Conservation (phyloP, 495 filamentous ascomycete genomes). For the Trichoderma reesei region DNA sequence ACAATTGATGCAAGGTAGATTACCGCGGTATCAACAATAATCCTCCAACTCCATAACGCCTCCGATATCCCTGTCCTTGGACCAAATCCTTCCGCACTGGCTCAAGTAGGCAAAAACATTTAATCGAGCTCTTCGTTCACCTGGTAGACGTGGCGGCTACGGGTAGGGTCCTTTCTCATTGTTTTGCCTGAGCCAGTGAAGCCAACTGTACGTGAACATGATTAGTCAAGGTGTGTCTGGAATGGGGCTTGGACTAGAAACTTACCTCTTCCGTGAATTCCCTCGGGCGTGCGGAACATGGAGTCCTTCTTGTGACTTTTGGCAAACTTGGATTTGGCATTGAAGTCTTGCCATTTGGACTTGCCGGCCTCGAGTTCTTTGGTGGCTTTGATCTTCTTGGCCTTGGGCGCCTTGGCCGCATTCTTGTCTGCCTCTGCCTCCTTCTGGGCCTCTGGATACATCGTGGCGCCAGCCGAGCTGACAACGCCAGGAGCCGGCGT, state of each 20-base stretch:
- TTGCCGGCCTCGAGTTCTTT: conserved; percentile 85
- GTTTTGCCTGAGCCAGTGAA: conserved; percentile 89
- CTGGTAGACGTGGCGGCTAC: conserved; percentile 81
- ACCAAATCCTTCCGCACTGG: background rate
- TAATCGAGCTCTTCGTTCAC: conserved; percentile 65
- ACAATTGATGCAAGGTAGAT: conserved; percentile 4
- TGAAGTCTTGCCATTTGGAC: conserved; percentile 91
- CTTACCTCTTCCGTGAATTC: conserved; percentile 74
- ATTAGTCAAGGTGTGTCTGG: conserved; percentile 25
- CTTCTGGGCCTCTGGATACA: conserved; percentile 70
- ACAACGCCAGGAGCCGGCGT: conserved; percentile 53
- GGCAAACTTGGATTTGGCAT: conserved; percentile 64
- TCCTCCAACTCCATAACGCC: conserved; percentile 1
- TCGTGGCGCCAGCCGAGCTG: conserved; percentile 68
- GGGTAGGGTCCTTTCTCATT: conserved; percentile 83
- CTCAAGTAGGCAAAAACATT: background rate
- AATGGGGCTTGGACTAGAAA: background rate
- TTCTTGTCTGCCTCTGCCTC: conserved; percentile 36
- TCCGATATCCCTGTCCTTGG: background rate
- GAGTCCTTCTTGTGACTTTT: conserved; percentile 79
- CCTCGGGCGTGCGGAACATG: conserved; percentile 91
- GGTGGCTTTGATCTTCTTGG: conserved; percentile 78
- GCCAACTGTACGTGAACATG: conserved; percentile 51
- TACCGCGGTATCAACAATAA: conserved; percentile 7
- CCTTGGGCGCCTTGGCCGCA: conserved; percentile 32